Evolutionary conservation across 2,329 filamentous ascomycete genomes (phyloP), one percentile per base, ranked within the genome.

Genomic region (Ceratocystis papillata): DNA sequence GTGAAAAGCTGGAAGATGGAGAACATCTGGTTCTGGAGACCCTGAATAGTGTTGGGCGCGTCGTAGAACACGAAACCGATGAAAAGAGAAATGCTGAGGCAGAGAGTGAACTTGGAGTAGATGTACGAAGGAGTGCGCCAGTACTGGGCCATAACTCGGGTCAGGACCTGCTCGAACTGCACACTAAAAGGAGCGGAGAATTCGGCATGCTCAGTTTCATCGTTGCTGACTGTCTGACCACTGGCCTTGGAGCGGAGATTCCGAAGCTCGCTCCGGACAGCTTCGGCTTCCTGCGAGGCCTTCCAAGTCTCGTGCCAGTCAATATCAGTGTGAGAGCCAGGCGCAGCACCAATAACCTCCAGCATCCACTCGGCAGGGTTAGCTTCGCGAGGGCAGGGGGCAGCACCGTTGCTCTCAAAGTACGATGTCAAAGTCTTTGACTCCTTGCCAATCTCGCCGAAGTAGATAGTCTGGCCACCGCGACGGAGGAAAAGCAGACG

Each of bases 111-210:
- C 79, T 96, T 96, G 71, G 88, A 87, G 78, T 93, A 95, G 75
- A 96, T 92, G 78, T 96, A 96, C 4, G 86, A 82, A 0, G 91
- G 91, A 0, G 87, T 92, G 68, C 91, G 88, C 90, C 91, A 96
- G 81, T 94, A 95, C 74, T 96, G 90, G 73, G 92, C 83, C 79
- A 94, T 94, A 30, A 94, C 87, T 72, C 91, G 89, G 70, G 81
- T 74, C 20, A 84, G 81, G 66, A 90, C 88, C 72, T 86, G 80
- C 66, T 76, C 77, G 53, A 93, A 77, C 75, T 96, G 91, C 6
- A 78, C 72, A 50, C 70, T 72, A 73, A 95, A 90, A 0, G 88
- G 83, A 4, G 89, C 88, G 2, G 91, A 91, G 68, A 96, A 96
- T 74, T 96, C 89, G 57, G 78, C 77, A 5, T 77, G 72, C 6